Conservation (phyloP, 1,284 basidiomycete genomes). For the Austroboletus rostrupii region DNA sequence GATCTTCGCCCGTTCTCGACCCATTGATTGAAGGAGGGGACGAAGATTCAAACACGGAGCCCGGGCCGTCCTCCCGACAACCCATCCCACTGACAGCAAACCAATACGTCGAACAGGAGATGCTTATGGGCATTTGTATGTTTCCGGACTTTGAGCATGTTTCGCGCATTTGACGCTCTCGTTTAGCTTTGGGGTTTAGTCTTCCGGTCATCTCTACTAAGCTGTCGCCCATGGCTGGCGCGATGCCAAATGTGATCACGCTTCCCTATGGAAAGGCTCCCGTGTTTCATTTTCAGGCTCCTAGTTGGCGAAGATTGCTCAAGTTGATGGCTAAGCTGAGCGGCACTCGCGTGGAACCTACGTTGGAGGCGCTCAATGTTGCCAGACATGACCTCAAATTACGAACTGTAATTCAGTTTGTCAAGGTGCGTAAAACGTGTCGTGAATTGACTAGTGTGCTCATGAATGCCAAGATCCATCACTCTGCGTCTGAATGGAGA, state of each 20-base stretch:
- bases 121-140: slow-evolving; percentile 64
- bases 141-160: slow-evolving; percentile 20
- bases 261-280: slow-evolving; percentile 65
- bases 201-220: slow-evolving; percentile 51
- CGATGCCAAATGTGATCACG: slow-evolving; percentile 67
- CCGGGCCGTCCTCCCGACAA: slow-evolving; percentile 21
- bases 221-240: slow-evolving; percentile 43
- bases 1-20: slow-evolving; percentile 13
- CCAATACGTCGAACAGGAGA: slow-evolving; percentile 57
- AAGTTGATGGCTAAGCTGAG: slow-evolving; percentile 69
- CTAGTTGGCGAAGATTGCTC: slow-evolving; percentile 66
- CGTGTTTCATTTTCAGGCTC: slow-evolving; percentile 67
- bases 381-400: slow-evolving; percentile 56
- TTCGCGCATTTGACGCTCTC: slow-evolving; percentile 9
- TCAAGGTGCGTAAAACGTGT: slow-evolving; percentile 46
- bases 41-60: slow-evolving; percentile 14
- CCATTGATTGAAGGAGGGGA: slow-evolving; percentile 18
- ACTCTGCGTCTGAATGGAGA: slow-evolving; percentile 58
- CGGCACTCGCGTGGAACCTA: slow-evolving; percentile 64
- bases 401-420: slow-evolving; percentile 71
- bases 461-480: slow-evolving; percentile 46
- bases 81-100: slow-evolving; percentile 37
- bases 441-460: slow-evolving; percentile 1
- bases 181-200: slow-evolving; percentile 59
- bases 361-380: slow-evolving; percentile 58